A percentile compares a stretch with the other conserved stretches of the same genome.
phyloP scores from a whole-genome alignment of 108 stramenopile species.

The Schizochytrium sp. region DNA sequence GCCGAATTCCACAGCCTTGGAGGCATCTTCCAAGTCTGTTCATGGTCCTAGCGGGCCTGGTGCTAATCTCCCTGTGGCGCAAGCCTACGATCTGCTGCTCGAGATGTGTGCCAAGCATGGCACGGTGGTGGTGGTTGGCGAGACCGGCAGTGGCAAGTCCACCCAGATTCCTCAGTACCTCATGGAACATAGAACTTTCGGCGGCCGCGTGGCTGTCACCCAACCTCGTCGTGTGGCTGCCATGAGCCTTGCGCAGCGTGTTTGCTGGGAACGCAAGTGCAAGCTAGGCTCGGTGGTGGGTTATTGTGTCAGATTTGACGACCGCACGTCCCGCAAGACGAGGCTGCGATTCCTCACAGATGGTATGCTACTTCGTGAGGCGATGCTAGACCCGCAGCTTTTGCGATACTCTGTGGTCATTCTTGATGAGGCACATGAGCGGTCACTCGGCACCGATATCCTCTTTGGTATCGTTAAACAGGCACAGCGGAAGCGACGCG shows the following conservation, averaged over 20 bases:
- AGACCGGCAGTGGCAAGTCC: conserved; percentile 92
- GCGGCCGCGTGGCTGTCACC: conserved; percentile 69
- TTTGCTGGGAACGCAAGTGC: conserved; percentile 63
- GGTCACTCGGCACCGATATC: conserved; percentile 93
- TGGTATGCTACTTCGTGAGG: conserved; percentile 95
- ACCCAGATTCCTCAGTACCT: conserved; percentile 95
- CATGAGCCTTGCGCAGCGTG: conserved; percentile 65
- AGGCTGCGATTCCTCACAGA: conserved; percentile 92
- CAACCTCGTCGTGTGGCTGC: conserved; percentile 72
- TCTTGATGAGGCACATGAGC: conserved; percentile 97
- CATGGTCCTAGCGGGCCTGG: neutral
- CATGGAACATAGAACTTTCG: conserved; percentile 70
- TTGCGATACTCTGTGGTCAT: conserved; percentile 85
- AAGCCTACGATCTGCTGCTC: conserved; percentile 28
- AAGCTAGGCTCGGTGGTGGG: conserved; percentile 77
- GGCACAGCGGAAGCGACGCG: conserved; percentile 76
- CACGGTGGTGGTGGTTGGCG: conserved; percentile 91
- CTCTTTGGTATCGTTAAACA: conserved; percentile 89
- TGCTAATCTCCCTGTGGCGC: conserved; percentile 14
- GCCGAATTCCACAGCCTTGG: too few relatives aligned
- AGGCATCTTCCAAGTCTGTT: too few relatives aligned
- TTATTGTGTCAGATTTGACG: conserved; percentile 95
- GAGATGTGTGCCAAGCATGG: conserved; percentile 74
- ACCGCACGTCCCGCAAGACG: conserved; percentile 81
- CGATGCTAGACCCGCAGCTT: conserved; percentile 86